Evolutionary conservation across 2,329 filamentous ascomycete species (phyloP).

Genomic region (Aspergillus thermomutatus): DNA sequence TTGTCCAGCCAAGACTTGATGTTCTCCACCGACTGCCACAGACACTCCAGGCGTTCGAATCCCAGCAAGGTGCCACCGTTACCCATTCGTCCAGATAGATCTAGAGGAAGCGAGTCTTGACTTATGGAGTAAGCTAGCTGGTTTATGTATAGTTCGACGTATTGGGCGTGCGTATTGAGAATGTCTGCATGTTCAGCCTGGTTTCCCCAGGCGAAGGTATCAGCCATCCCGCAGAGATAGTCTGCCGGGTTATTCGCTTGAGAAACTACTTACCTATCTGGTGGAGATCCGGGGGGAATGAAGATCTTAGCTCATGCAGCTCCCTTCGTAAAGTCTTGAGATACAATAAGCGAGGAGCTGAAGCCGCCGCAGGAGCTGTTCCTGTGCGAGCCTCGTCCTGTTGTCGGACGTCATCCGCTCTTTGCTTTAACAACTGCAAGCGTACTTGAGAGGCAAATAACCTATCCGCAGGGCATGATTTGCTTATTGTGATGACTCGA

Average conservation of each 20-base stretch:
- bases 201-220: no score
- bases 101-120: conserved; percentile 9
- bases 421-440: conserved; percentile 34
- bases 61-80: no score
- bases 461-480: conserved; percentile 26
- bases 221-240: background rate
- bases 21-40: conserved; percentile 34
- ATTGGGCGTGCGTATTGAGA: conserved; percentile 25
- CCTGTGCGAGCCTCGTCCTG: conserved; percentile 21
- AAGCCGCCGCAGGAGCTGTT: conserved; percentile 5
- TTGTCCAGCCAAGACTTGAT: conserved; percentile 33
- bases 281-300: conserved; percentile 20
- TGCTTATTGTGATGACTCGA: conserved; percentile 22
- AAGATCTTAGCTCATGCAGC: conserved; percentile 29
- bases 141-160: conserved; percentile 27
- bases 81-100: conserved; percentile 8
- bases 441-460: conserved; percentile 35
- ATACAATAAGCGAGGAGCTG: conserved; percentile 22
- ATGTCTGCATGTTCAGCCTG: conserved; percentile 23
- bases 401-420: conserved; percentile 28
- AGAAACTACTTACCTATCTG: conserved; percentile 17
- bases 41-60: conserved; percentile 31
- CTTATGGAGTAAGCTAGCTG: conserved; percentile 25
- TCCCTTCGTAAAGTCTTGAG: conserved; percentile 30
- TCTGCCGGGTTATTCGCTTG: background rate